Percentiles rank a stretch among this genome's conserved stretches.
These are phyloP conservation scores for Blastocystis sp. DNA, from an alignment of 352 stramenopile species.

Conservation along the genomic window DNA sequence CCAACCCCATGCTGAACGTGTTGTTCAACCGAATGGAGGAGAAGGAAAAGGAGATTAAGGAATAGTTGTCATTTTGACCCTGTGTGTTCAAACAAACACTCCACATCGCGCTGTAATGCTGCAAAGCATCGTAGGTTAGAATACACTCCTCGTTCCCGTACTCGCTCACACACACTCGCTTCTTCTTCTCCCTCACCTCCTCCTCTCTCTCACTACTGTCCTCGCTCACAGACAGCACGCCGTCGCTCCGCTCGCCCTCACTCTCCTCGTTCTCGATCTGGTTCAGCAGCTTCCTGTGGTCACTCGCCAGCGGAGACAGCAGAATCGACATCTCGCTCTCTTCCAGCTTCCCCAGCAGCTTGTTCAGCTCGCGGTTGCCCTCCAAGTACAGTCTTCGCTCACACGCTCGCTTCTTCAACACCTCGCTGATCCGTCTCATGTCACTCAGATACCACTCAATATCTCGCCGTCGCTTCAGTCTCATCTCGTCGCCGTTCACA, in stretches of 20 bases:
- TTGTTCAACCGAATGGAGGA: not conserved
- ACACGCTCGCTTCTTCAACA: constrained; percentile 3
- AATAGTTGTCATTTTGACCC: not conserved
- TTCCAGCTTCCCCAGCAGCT: not conserved
- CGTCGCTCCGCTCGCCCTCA: not conserved
- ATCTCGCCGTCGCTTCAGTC: not conserved
- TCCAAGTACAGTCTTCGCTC: not conserved
- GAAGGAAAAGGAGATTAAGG: not conserved
- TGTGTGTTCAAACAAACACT: not conserved
- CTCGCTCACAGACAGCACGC: not conserved
- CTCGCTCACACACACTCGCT: not conserved
- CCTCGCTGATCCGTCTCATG: constrained; percentile 4
- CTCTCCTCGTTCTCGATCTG: not conserved
- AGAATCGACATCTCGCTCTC: constrained; percentile 26
- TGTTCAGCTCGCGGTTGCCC: constrained; percentile 6
- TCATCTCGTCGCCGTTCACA: not conserved
- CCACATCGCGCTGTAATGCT: not conserved
- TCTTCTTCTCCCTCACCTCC: not conserved
- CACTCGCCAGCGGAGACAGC: constrained; percentile 36
- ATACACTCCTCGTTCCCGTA: not conserved
- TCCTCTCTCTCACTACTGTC: not conserved
- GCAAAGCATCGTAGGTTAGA: not conserved
- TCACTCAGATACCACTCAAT: constrained; percentile 17
- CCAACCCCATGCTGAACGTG: too few relatives aligned
- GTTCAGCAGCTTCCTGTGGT: not conserved